Evolutionary conservation across 73 alveolate genomes (phyloP).

Genomic region (Symbiodinium natans): DNA sequence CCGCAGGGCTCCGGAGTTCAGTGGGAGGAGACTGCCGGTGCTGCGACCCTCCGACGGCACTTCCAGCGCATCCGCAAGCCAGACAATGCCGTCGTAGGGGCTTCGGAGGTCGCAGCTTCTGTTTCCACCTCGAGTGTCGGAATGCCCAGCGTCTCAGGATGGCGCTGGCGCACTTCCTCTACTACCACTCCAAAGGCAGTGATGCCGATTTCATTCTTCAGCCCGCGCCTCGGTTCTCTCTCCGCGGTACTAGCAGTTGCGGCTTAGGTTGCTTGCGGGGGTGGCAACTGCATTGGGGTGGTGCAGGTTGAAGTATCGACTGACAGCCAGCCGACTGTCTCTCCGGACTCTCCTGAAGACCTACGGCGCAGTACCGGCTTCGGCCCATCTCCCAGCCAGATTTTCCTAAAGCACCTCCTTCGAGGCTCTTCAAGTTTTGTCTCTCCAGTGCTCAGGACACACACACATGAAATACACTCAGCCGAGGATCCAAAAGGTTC

Average conservation of each 20-base stretch:
- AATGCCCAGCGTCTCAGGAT: neutral
- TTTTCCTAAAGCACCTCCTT: too few relatives aligned
- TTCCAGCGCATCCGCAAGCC: neutral
- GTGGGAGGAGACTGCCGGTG: constrained; percentile 59
- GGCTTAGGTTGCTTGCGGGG: too few relatives aligned
- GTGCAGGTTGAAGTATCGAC: neutral
- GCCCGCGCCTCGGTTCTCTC: neutral
- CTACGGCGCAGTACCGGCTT: constrained; percentile 77
- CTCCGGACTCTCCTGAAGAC: constrained; percentile 56
- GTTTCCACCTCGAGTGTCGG: too few relatives aligned
- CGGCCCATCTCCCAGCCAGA: constrained; percentile 1
- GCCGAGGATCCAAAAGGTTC: too few relatives aligned
- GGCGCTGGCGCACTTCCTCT: constrained; percentile 40
- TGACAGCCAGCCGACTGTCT: constrained; percentile 8
- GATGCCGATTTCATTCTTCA: constrained; percentile 29
- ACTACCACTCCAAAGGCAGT: constrained; percentile 30
- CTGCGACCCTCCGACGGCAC: neutral
- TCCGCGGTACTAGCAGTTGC: neutral
- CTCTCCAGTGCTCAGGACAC: too few relatives aligned
- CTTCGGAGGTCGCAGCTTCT: too few relatives aligned
- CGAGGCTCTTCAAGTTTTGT: too few relatives aligned
- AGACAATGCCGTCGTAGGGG: too few relatives aligned
- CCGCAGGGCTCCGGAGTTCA: constrained; percentile 69
- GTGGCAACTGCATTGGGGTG: too few relatives aligned
- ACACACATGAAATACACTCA: too few relatives aligned